A percentile compares a stretch with the other conserved stretches of the same genome.
These are phyloP conservation scores for Hortaea sp. DNA, from an alignment of 2,329 filamentous ascomycete species.

Conservation along the genomic window DNA sequence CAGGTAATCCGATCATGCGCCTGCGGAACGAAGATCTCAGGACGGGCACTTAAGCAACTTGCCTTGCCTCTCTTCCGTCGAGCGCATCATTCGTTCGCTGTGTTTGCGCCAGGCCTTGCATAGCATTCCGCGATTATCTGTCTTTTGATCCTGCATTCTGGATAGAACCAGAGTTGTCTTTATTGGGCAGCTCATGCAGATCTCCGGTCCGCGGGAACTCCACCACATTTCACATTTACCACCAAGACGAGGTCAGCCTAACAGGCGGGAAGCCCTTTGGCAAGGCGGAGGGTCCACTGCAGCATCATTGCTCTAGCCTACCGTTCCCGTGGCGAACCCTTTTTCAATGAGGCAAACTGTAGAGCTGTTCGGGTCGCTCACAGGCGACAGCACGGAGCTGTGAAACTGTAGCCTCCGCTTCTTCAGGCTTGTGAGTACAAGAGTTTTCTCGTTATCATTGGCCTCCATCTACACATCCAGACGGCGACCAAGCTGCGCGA, in stretches of 20 bases:
- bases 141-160: background rate
- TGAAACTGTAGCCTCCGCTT: no score
- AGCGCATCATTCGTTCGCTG: constrained; percentile 1
- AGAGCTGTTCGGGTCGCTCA: background rate
- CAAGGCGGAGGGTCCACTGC: background rate
- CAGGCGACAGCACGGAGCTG: background rate
- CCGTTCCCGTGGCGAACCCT: constrained; percentile 10
- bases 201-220: constrained; percentile 6
- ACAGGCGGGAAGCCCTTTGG: background rate
- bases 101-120: background rate
- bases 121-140: no score
- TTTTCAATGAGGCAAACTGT: background rate
- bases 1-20: constrained; percentile 9
- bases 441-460: no score
- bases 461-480: no score
- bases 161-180: background rate
- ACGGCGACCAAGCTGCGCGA: no score
- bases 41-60: constrained; percentile 1
- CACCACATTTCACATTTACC: background rate
- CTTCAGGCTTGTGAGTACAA: no score
- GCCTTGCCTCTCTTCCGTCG: background rate
- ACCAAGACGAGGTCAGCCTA: background rate
- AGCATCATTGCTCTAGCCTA: constrained; percentile 5
- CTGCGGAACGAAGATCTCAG: constrained; percentile 5
- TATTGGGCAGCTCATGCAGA: constrained; percentile 3